Percentiles rank a stretch among this genome's conserved stretches.
Conservation (phyloP, 129 eudicot species). For the Erigeron canadensis region DNA sequence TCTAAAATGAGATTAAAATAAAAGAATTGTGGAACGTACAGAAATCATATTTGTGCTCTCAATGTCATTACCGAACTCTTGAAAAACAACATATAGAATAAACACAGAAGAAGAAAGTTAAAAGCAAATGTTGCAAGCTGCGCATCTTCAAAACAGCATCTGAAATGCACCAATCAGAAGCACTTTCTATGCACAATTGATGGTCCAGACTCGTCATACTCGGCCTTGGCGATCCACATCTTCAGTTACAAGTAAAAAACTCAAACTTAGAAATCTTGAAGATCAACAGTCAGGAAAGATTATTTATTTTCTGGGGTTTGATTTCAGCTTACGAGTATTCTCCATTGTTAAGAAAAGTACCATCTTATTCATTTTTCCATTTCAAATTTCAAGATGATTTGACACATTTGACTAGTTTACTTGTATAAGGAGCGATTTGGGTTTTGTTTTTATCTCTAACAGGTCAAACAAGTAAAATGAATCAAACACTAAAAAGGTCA, state of each 20-base stretch:
- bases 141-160: constrained; percentile 13
- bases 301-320: neutral
- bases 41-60: constrained; percentile 25
- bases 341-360: neutral
- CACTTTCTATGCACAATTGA: constrained; percentile 62
- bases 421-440: neutral
- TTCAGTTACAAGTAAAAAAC: constrained; percentile 20
- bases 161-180: constrained; percentile 36
- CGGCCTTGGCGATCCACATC: constrained; percentile 63
- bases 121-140: constrained; percentile 22
- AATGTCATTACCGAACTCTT: constrained; percentile 23
- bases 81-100: constrained; percentile 24
- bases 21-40: constrained; percentile 33
- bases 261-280: constrained; percentile 15
- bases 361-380: neutral
- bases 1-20: constrained; percentile 31
- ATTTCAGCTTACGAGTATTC: no score
- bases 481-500: no score
- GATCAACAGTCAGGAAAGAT: neutral
- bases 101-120: constrained; percentile 15
- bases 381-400: no score
- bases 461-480: neutral
- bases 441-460: neutral
- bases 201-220: constrained; percentile 46
- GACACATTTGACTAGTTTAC: neutral